Conservation (phyloP, 139 green algal genomes). For the Pleodorina starrii region DNA sequence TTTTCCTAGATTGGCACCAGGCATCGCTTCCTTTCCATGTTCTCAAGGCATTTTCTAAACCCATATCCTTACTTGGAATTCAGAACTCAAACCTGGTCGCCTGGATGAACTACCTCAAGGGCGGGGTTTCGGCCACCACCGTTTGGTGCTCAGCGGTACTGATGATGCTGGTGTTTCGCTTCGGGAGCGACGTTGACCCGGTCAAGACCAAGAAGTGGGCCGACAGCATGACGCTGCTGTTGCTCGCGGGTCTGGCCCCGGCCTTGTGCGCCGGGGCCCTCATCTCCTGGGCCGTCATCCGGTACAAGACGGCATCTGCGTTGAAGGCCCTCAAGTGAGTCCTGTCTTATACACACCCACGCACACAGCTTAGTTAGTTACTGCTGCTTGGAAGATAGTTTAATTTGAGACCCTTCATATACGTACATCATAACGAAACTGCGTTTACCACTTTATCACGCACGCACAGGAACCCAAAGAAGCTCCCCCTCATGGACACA, state of each 20-base stretch:
- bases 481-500: background rate
- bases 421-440: too few relatives aligned
- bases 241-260: conserved; percentile 19
- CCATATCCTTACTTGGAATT: too few relatives aligned
- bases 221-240: background rate
- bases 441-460: too few relatives aligned
- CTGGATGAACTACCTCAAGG: too few relatives aligned
- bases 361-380: too few relatives aligned
- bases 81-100: conserved; percentile 22
- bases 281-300: background rate
- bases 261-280: background rate
- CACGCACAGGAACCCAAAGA: too few relatives aligned
- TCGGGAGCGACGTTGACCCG: background rate
- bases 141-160: background rate
- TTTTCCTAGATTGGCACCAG: too few relatives aligned
- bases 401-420: too few relatives aligned
- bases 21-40: too few relatives aligned
- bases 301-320: background rate
- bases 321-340: background rate
- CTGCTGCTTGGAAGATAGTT: too few relatives aligned
- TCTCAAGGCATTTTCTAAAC: too few relatives aligned
- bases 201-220: background rate
- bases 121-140: background rate
- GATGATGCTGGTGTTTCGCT: conserved; percentile 14
- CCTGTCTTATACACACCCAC: too few relatives aligned